Conservation (phyloP, 805 yeast genomes). For the Kodamaea hsintzibuensis region DNA sequence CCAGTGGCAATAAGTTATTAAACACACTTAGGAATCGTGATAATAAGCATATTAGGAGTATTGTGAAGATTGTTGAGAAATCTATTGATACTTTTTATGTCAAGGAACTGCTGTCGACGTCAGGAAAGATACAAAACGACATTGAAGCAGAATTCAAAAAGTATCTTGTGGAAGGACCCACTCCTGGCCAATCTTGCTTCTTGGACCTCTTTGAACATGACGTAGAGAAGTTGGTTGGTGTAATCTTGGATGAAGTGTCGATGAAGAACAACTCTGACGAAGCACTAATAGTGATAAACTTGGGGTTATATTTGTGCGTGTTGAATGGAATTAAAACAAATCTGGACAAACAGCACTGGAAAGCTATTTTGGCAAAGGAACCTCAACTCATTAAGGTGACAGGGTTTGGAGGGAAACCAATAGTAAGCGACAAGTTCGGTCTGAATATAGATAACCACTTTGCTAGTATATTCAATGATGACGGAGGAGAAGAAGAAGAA, state of each 20-base stretch:
- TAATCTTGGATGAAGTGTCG: conserved; percentile 2
- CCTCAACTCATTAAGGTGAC: background rate
- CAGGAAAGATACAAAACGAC: conserved; percentile 2
- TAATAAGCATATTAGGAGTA: conserved; percentile 16
- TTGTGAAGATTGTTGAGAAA: conserved; percentile 12
- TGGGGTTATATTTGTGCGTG: conserved; percentile 22
- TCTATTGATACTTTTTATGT: conserved; percentile 13
- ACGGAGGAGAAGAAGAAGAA: background rate
- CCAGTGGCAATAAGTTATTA: conserved; percentile 21
- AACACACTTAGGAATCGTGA: conserved; percentile 15
- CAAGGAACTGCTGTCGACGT: background rate
- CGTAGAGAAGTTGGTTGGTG: conserved; percentile 1
- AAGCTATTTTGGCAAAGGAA: conserved; percentile 11
- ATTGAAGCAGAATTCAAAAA: conserved; percentile 5
- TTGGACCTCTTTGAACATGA: background rate
- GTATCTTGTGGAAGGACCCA: conserved; percentile 1
- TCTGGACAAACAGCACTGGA: conserved; percentile 26
- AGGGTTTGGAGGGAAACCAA: background rate
- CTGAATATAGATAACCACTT: conserved; percentile 4
- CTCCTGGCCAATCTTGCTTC: background rate
- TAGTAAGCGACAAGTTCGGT: conserved; percentile 1
- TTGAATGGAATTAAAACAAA: conserved; percentile 15
- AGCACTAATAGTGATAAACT: conserved; percentile 23
- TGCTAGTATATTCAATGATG: conserved; percentile 9
- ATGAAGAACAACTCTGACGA: conserved; percentile 26